These are phyloP conservation scores for Carex arenaria DNA, from an alignment of 202 grass and related monocot species.

Conservation along the genomic window DNA sequence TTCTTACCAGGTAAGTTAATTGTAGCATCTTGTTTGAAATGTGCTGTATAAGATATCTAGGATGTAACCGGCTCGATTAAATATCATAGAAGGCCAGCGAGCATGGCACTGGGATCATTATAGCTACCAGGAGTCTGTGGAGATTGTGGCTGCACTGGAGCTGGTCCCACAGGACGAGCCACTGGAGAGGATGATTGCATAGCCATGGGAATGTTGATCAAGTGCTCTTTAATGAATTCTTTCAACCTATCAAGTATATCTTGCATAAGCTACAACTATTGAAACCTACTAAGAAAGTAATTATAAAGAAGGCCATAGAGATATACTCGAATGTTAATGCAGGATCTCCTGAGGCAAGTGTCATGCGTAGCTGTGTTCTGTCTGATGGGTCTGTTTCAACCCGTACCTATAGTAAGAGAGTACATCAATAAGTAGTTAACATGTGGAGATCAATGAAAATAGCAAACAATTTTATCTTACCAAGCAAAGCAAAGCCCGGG, in stretches of 20 bases:
- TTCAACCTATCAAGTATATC: slow-evolving; percentile 62
- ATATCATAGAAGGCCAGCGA: slow-evolving; percentile 79
- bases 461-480: slow-evolving; percentile 41
- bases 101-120: slow-evolving; percentile 85
- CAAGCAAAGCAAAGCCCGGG: slow-evolving; percentile 74
- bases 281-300: not conserved
- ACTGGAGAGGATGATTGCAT: slow-evolving; percentile 10
- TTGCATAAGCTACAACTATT: not conserved
- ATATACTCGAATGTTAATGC: slow-evolving; percentile 87
- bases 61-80: not conserved
- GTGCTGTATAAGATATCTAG: not conserved
- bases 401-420: slow-evolving; percentile 47
- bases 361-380: slow-evolving; percentile 91
- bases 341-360: slow-evolving; percentile 86
- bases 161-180: slow-evolving; percentile 9
- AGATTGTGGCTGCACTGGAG: slow-evolving; percentile 48
- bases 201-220: slow-evolving; percentile 58
- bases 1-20: slow-evolving; percentile 16
- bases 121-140: slow-evolving; percentile 44
- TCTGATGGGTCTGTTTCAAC: slow-evolving; percentile 96
- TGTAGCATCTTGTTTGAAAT: slow-evolving; percentile 10
- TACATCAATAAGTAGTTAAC: not conserved
- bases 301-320: not conserved
- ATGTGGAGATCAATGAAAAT: not conserved
- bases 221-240: slow-evolving; percentile 90